phyloP scores from a whole-genome alignment of 1,284 basidiomycete genomes.

The Irpex sp. region DNA sequence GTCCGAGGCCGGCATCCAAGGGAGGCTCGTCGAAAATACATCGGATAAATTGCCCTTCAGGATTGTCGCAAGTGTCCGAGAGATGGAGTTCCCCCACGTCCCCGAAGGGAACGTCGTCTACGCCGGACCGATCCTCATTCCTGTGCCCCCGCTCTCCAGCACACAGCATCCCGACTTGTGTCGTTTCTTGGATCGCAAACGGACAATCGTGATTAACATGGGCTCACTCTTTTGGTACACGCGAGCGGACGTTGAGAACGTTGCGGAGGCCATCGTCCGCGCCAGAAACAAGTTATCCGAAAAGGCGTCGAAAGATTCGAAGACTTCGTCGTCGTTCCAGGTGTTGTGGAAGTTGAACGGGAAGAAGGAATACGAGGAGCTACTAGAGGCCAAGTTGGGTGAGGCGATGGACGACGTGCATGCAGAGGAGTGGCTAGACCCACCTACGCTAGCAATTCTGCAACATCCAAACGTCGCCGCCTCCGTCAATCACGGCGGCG shows the following conservation, averaged over 20 bases:
- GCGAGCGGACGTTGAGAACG: slow-evolving; percentile 4
- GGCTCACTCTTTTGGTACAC: slow-evolving; percentile 15
- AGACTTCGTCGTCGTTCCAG: slow-evolving; percentile 5
- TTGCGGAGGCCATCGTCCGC: slow-evolving; percentile 6
- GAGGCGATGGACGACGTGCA: slow-evolving; percentile 3
- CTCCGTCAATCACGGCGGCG: slow-evolving; percentile 10
- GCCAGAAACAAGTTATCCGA: background rate
- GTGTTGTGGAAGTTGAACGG: slow-evolving; percentile 16
- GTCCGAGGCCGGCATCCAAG: slow-evolving; percentile 9
- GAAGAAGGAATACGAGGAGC: slow-evolving; percentile 8
- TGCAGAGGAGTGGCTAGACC: slow-evolving; percentile 10
- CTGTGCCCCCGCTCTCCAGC: slow-evolving; percentile 4
- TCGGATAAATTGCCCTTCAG: slow-evolving; percentile 9
- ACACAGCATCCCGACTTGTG: slow-evolving; percentile 8
- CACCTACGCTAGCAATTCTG: slow-evolving; percentile 8
- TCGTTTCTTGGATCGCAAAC: slow-evolving; percentile 7
- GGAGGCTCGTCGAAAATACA: slow-evolving; percentile 7
- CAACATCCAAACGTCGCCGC: slow-evolving; percentile 11
- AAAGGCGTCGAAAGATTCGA: background rate
- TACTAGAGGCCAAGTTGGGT: slow-evolving; percentile 3
- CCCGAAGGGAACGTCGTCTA: slow-evolving; percentile 9
- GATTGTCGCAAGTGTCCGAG: slow-evolving; percentile 12
- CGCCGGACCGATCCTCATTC: slow-evolving; percentile 11
- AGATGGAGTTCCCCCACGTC: slow-evolving; percentile 13
- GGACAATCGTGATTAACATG: slow-evolving; percentile 13